Evolutionary conservation across 176 grass and related monocot species (phyloP).

Genomic region (Carex myosuroides): DNA sequence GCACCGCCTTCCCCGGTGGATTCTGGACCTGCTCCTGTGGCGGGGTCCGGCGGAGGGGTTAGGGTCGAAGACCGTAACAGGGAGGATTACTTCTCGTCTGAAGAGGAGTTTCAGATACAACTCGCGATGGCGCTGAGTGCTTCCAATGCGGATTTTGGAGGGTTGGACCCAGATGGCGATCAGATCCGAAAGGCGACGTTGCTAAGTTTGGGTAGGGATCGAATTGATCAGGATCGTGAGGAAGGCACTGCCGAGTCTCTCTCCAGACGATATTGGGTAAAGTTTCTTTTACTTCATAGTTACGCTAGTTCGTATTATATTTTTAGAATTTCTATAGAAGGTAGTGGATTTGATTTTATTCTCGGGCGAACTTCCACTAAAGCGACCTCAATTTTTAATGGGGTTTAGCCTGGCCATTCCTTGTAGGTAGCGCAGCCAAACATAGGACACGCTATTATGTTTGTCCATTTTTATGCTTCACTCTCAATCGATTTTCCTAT

Average conservation of each 20-base stretch:
- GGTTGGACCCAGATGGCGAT: conserved; percentile 63
- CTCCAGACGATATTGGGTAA: conserved; percentile 91
- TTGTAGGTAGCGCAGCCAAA: background rate
- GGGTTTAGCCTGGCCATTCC: background rate
- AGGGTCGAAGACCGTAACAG: conserved; percentile 21
- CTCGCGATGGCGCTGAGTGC: conserved; percentile 88
- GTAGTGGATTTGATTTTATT: conserved; percentile 5
- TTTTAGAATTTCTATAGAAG: background rate
- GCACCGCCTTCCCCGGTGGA: conserved; percentile 25
- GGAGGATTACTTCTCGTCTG: conserved; percentile 69
- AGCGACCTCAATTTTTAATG: background rate
- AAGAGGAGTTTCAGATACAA: conserved; percentile 99
- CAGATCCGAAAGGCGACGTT: conserved; percentile 94
- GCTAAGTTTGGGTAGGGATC: conserved; percentile 72
- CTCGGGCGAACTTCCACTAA: background rate
- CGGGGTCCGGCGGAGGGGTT: background rate
- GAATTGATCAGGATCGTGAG: conserved; percentile 48
- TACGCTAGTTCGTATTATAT: background rate
- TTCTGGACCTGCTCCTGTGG: background rate
- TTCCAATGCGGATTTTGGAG: conserved; percentile 67
- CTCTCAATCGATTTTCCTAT: background rate
- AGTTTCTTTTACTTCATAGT: conserved; percentile 1
- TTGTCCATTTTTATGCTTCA: background rate
- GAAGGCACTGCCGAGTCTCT: conserved; percentile 65
- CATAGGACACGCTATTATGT: background rate